Percentiles rank a stretch among this genome's conserved stretches.
These are phyloP conservation scores for Asterella californica DNA, from an alignment of 225 moss, liverwort and hornwort genomes.

Conservation along the genomic window DNA sequence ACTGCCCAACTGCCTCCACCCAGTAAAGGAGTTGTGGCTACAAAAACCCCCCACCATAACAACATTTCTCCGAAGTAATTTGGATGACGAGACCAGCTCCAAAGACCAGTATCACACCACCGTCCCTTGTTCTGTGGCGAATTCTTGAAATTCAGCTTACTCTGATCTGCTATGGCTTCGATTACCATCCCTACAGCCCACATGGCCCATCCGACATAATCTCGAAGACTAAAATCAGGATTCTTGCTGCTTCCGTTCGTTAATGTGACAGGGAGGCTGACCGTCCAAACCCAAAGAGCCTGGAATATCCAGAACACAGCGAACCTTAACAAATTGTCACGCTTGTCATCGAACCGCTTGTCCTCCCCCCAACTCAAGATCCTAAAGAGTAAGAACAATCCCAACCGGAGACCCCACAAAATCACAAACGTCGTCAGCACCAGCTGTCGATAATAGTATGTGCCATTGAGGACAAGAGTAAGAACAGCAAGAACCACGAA, in stretches of 20 bases:
- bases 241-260: conserved; percentile 72
- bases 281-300: conserved; percentile 97
- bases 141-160: conserved; percentile 68
- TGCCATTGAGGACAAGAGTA: conserved; percentile 59
- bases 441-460: conserved; percentile 54
- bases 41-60: conserved; percentile 78
- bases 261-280: conserved; percentile 68
- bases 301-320: conserved; percentile 80
- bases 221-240: conserved; percentile 56
- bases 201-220: conserved; percentile 70
- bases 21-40: conserved; percentile 74
- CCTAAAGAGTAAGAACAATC: conserved; percentile 47
- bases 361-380: conserved; percentile 92
- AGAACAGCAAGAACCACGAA: conserved; percentile 79
- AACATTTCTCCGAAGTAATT: conserved; percentile 97
- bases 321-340: conserved; percentile 57
- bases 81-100: conserved; percentile 90
- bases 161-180: conserved; percentile 78
- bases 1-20: conserved; percentile 82
- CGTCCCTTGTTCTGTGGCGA: conserved; percentile 51
- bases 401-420: conserved; percentile 43
- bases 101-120: conserved; percentile 84
- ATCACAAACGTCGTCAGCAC: conserved; percentile 39
- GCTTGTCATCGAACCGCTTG: conserved; percentile 83
- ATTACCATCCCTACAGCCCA: conserved; percentile 59